phyloP scores from a whole-genome alignment of 129 eudicot species.

The Artemisia tridentata region DNA sequence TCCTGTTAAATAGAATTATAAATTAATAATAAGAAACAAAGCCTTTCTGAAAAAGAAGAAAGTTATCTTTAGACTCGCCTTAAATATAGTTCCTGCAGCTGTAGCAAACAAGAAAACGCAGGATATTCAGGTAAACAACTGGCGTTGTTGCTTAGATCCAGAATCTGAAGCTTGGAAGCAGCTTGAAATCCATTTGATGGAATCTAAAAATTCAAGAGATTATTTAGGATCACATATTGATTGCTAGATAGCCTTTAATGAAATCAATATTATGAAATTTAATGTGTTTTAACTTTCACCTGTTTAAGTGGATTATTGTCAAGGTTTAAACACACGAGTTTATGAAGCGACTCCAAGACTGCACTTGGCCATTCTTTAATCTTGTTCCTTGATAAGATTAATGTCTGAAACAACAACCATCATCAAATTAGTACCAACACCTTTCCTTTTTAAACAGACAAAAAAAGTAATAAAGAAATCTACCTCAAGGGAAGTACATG shows the following conservation, averaged over 20 bases:
- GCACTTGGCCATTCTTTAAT: constrained; percentile 86
- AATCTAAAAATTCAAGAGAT: constrained; percentile 40
- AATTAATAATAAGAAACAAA: constrained; percentile 4
- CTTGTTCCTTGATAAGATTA: constrained; percentile 88
- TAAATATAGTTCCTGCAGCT: constrained; percentile 83
- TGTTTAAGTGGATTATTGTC: constrained; percentile 69
- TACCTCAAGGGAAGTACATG: constrained; percentile 88
- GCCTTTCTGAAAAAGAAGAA: constrained; percentile 1
- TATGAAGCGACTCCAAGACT: constrained; percentile 62
- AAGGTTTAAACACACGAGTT: constrained; percentile 77
- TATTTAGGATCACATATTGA: background rate
- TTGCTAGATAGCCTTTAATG: background rate
- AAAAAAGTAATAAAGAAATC: background rate
- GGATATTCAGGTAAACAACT: constrained; percentile 70
- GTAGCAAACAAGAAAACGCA: constrained; percentile 60
- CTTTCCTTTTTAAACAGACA: background rate
- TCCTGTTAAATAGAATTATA: constrained; percentile 41
- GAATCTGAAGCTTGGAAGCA: constrained; percentile 67
- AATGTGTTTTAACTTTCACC: constrained; percentile 39
- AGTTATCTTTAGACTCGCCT: constrained; percentile 40
- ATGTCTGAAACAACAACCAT: constrained; percentile 47
- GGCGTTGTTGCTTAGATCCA: constrained; percentile 80
- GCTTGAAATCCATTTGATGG: constrained; percentile 72
- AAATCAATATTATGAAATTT: constrained; percentile 1
- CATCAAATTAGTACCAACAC: constrained; percentile 13